Base-by-base conservation (phyloP, 306 rosid species). In the Purshia tridentata region DNA sequence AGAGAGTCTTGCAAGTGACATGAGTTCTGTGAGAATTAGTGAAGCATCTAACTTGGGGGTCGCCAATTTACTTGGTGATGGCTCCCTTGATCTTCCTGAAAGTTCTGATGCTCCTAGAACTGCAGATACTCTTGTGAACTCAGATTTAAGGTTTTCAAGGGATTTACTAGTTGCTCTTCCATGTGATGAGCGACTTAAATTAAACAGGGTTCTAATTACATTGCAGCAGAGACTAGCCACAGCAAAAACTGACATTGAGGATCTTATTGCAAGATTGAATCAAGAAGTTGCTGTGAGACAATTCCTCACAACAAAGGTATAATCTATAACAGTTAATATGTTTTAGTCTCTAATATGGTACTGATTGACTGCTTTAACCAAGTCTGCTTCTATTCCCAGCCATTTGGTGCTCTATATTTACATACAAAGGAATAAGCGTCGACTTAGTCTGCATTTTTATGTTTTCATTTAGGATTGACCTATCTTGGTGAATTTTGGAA, bases 261-360 rank as follows among this genome's bases (percentile, higher is more conserved):
- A 88, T 88, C 92, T 91, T 83, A 57, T 89, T 74, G 91, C 96
- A 65, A 88, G 98, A 82, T 80, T 87, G 80, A 83, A 89, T 82
- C 96, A 94, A 83, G 98, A 94, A 84, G 85, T 77, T 81, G 86
- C 97, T 62, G 88, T 87, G 66, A 88, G 90, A 80, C 86, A 88
- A 76, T 89, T 88, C 76, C 97, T 94, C 65, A 82, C 80, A 10
- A 89, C 85, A 37, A 91, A 91, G 97, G 98, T 91, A 78, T 50
- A 45, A 15, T 23, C 46, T 40, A n/a, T 58, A 57, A 62, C 52
- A 10, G 51, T 57, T 56, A 57, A 3, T 51, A 10, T 16, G 45
- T 35, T 9, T 20, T 14, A 47, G 53, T 4, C 52, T 49, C 5
- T 51, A 11, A 10, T 51, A 48, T 67, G 52, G 37, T 55, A 37